A percentile compares a stretch with the other conserved stretches of the same genome.
Conservation (phyloP, 371 early-diverging fungal genomes). For the Capillidium rhysosporum region DNA sequence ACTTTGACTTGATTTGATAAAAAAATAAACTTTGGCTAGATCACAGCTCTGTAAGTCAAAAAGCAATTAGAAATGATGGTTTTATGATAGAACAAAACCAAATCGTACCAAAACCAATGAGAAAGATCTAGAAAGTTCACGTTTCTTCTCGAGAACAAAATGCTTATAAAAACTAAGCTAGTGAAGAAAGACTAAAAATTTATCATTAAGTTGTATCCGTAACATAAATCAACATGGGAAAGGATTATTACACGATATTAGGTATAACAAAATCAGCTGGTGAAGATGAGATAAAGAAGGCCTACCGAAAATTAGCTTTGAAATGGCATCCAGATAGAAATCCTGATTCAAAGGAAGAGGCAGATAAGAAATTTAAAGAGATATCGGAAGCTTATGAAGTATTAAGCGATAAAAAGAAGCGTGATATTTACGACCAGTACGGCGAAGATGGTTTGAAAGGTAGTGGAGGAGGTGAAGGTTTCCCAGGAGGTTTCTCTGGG, state of each 20-base stretch:
- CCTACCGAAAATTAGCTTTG: constrained; percentile 48
- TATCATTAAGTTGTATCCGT: not conserved
- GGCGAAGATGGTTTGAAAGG: constrained; percentile 83
- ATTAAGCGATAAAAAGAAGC: constrained; percentile 75
- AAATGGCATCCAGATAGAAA: constrained; percentile 15
- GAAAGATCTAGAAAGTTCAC: too few species aligned
- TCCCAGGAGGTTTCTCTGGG: constrained; percentile 22
- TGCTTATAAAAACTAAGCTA: too few species aligned
- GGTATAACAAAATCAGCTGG: constrained; percentile 61
- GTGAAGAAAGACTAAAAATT: too few species aligned
- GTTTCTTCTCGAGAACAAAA: too few species aligned
- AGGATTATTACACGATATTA: constrained; percentile 11
- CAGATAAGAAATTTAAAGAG: constrained; percentile 64
- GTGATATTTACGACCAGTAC: constrained; percentile 67
- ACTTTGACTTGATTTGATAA: too few species aligned
- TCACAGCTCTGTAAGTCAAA: too few species aligned
- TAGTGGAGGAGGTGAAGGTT: constrained; percentile 19
- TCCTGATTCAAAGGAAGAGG: constrained; percentile 7
- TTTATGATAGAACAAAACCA: too few species aligned
- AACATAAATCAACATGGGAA: not conserved
- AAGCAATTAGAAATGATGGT: too few species aligned
- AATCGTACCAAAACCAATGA: too few species aligned
- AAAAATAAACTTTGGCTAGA: too few species aligned
- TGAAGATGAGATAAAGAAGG: constrained; percentile 77
- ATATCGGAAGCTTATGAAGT: constrained; percentile 83